Percentiles rank a stretch among this genome's conserved stretches.
These are phyloP conservation scores for Piper longum DNA, from an alignment of 164 flowering plant genomes.

Conservation along the genomic window DNA sequence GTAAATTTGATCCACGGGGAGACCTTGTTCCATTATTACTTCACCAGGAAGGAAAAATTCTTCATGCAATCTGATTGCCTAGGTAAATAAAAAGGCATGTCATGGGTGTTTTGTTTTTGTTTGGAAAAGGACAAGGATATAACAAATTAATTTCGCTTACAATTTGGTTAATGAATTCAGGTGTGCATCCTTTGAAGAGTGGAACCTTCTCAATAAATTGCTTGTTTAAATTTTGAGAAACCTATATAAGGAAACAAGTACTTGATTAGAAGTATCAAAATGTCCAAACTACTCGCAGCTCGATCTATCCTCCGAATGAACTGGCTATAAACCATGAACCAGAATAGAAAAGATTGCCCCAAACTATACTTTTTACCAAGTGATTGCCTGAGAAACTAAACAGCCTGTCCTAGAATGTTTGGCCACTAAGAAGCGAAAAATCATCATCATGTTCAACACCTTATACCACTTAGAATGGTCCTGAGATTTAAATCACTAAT, in stretches of 20 bases:
- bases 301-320: no score
- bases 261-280: not conserved
- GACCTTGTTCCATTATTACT: conserved; percentile 76
- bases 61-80: conserved; percentile 71
- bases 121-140: not conserved
- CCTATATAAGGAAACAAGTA: conserved; percentile 31
- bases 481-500: no score
- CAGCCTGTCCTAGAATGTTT: no score
- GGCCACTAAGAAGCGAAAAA: no score
- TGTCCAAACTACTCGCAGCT: not conserved
- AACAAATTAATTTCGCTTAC: conserved; percentile 30
- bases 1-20: conserved; percentile 69
- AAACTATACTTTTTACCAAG: no score
- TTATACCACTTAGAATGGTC: no score
- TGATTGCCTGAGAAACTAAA: no score
- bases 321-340: no score
- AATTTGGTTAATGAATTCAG: conserved; percentile 68
- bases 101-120: not conserved
- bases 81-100: conserved; percentile 12
- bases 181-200: conserved; percentile 72
- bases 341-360: no score
- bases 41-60: conserved; percentile 90
- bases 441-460: no score
- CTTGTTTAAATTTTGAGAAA: conserved; percentile 61
- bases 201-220: conserved; percentile 41